Evolutionary conservation across 2,329 filamentous ascomycete genomes (phyloP), one percentile per base, ranked within the genome.

Genomic region (Dactylellina parvicollis): DNA sequence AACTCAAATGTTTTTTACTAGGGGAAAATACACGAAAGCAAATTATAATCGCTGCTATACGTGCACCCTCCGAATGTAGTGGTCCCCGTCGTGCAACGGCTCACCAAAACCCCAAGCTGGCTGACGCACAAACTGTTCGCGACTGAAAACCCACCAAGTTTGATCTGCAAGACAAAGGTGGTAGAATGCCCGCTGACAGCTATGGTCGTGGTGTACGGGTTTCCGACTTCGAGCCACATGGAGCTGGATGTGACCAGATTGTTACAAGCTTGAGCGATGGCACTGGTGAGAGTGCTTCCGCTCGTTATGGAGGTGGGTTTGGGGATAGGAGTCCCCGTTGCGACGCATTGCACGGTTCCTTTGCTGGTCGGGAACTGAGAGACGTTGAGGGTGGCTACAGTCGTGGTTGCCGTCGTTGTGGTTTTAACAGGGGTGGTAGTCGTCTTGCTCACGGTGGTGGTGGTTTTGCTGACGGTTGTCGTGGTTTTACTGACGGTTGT

Each of bases 21-120:
- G 12, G 55, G 55, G 26, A 59, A 59, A 16, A 59, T 59, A 47
- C 55, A 59, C 20, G 38, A 30, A 22, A 32, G 8, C 55, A 59
- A 20, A 59, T 59, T 59, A n/a, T 34, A 59, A 36, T 59, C 55
- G n/a, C 38, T 46, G 22, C 38, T 59, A 47, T 59, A 59, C 8
- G 55, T 20, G 38, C 55, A 59, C 10, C 55, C 55, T 14, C 55
- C 55, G 24, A 46, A 59, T 30, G 55, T 59, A 16, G n/a, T 59
- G 18, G n/a, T 47, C 14, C 42, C 42, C 16, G 55, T 46, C 3
- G 55, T 59, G n/a, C 55, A 59, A 10, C 8, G 3, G 18, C 24
- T 47, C 1, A 22, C 16, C 2, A 59, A 47, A 18, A 46, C 14
- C 16, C 38, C 42, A 1, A 59, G n/a, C 14, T 59, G 55, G 12